These are phyloP conservation scores for Nitzschia sp. DNA, from an alignment of 108 stramenopile species.

Conservation along the genomic window DNA sequence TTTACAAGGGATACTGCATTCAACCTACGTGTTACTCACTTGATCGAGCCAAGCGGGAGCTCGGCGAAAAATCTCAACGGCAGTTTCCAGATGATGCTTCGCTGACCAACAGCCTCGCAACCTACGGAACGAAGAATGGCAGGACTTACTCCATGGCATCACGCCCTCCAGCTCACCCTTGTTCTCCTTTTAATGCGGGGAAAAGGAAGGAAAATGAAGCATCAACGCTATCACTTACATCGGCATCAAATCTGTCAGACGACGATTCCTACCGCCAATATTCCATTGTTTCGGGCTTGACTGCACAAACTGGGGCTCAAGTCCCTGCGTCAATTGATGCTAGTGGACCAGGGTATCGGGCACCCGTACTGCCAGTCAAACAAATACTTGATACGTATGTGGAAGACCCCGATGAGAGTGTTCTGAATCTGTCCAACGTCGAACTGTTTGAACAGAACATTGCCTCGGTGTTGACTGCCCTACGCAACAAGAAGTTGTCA, in stretches of 20 bases:
- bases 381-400: neutral
- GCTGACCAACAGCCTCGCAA: neutral
- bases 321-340: slow-evolving; percentile 6
- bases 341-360: neutral
- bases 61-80: slow-evolving; percentile 11
- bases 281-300: neutral
- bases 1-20: slow-evolving; percentile 38
- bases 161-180: slow-evolving; percentile 2
- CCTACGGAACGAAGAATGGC: neutral
- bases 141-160: neutral
- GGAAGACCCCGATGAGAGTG: neutral
- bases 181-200: neutral
- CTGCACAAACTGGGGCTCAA: neutral
- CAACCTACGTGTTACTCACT: slow-evolving; percentile 33
- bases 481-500: neutral
- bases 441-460: neutral
- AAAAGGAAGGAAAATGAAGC: neutral
- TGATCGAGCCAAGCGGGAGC: slow-evolving; percentile 15
- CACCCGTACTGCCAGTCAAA: neutral
- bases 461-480: neutral
- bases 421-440: neutral
- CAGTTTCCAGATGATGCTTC: neutral
- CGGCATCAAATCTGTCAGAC: neutral
- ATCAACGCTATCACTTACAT: slow-evolving; percentile 1
- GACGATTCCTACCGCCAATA: slow-evolving; percentile 1